Evolutionary conservation across 2,329 filamentous ascomycete genomes (phyloP), one percentile per base, ranked within the genome.

Genomic region (Metarhizium rileyi): DNA sequence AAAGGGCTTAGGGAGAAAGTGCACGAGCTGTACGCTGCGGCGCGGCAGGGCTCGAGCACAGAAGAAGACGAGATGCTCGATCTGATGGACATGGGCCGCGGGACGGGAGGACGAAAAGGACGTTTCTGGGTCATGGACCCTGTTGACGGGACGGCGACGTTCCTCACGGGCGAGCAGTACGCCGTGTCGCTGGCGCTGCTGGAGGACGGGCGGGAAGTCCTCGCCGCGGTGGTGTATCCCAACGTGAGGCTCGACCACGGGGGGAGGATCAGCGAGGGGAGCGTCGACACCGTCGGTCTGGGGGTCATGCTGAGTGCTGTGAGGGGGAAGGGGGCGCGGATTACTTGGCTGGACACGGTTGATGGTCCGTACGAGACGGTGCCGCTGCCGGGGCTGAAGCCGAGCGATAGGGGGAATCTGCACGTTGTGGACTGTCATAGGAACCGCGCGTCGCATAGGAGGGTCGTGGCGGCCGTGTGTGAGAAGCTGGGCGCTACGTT

Each of bases 61-160:
- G n/a, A n/a, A n/a, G n/a, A n/a, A 70, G 23, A 69, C 67, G 75
- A 82, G 50, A 78, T 84, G 72, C 70, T 84, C 12, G 65, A 74
- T n/a, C 57, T 76, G n/a, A 81, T 84, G 57, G 80, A 84, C 59
- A 64, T 75, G 12, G 74, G 70, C 0, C 59, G 66, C 2, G 72
- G 71, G 1, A 55, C 62, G 9, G 53, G 67, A 55, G 52, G 72
- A 2, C 49, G 47, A 9, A 50, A 63, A 3, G 66, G 71, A 0
- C 66, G 74, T 1, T 71, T 77, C 47, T 84, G 81, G 81, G 73
- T 80, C 27, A 73, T 84, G 60, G 81, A 84, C 57, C 81, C 81
- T 0, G 76, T 84, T 7, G 81, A 84, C 55, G 81, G 81, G 27
- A 84, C 81, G 1, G 76, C 75, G 16, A 77, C 79, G 0, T 84